Percentiles rank a stretch among this genome's conserved stretches.
Conservation (phyloP, 179 eudicot genomes). For the Vitellaria paradoxa region DNA sequence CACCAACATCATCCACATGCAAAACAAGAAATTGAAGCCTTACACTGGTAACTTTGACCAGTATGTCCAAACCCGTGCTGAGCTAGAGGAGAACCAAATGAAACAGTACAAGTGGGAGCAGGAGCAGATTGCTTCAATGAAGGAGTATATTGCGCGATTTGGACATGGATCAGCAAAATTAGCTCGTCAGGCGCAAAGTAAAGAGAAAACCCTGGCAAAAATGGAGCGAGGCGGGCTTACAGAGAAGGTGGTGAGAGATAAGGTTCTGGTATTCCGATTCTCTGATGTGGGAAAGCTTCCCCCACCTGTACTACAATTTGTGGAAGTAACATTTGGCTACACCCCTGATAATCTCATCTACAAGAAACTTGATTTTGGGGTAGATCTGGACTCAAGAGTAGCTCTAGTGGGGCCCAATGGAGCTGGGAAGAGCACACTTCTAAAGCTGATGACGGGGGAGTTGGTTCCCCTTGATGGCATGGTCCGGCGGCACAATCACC, state of each 20-base stretch:
- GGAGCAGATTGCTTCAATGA: constrained; percentile 84
- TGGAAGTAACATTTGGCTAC: constrained; percentile 80
- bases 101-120: constrained; percentile 95
- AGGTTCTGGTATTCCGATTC: constrained; percentile 67
- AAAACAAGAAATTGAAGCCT: constrained; percentile 58
- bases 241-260: constrained; percentile 67
- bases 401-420: constrained; percentile 95
- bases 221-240: constrained; percentile 97
- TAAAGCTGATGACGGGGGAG: constrained; percentile 97
- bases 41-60: constrained; percentile 82
- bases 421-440: constrained; percentile 89
- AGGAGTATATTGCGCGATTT: constrained; percentile 86
- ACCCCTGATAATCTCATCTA: constrained; percentile 84
- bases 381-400: constrained; percentile 84
- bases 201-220: constrained; percentile 85
- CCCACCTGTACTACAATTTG: constrained; percentile 87
- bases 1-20: constrained; percentile 91
- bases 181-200: constrained; percentile 92
- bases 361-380: constrained; percentile 79
- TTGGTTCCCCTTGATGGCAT: constrained; percentile 72
- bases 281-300: constrained; percentile 87
- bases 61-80: constrained; percentile 76
- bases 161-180: constrained; percentile 92
- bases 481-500: constrained; percentile 83
- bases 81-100: constrained; percentile 94